Conservation (phyloP, 257 asterid genomes). For the Nicotiana sylvestris region DNA sequence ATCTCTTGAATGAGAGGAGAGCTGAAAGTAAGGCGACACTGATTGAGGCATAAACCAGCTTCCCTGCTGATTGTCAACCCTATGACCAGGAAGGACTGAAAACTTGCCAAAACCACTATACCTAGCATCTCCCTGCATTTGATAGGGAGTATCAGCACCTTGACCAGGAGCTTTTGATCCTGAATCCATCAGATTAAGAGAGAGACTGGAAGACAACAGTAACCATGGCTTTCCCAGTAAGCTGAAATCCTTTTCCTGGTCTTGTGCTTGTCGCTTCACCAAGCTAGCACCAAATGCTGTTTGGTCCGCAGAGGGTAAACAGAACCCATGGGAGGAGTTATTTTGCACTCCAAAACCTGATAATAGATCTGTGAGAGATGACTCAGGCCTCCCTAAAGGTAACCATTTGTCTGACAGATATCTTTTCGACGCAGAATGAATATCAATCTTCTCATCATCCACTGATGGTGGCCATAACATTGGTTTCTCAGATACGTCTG, state of each 20-base stretch:
- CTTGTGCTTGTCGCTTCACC: slow-evolving; percentile 43
- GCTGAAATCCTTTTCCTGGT: slow-evolving; percentile 51
- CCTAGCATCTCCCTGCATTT: slow-evolving; percentile 44
- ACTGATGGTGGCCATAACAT: slow-evolving; percentile 43
- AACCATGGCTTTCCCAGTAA: slow-evolving; percentile 56
- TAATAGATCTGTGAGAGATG: slow-evolving; percentile 66
- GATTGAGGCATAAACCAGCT: slow-evolving; percentile 84
- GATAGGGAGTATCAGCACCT: slow-evolving; percentile 37
- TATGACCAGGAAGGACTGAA: slow-evolving; percentile 43
- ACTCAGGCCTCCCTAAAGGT: slow-evolving; percentile 61
- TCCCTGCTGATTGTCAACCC: slow-evolving; percentile 48
- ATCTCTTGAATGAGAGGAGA: slow-evolving; percentile 57
- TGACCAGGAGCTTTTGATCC: slow-evolving; percentile 38
- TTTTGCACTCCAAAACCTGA: slow-evolving; percentile 74
- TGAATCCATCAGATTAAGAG: slow-evolving; percentile 70
- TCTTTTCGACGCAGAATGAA: slow-evolving; percentile 46
- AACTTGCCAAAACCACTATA: slow-evolving; percentile 45
- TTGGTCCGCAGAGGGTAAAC: slow-evolving; percentile 41
- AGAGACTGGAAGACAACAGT: slow-evolving; percentile 46
- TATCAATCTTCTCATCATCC: slow-evolving; percentile 55
- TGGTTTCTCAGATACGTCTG: slow-evolving; percentile 66
- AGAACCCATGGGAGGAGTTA: slow-evolving; percentile 42
- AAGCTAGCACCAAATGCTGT: slow-evolving; percentile 16
- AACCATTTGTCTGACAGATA: slow-evolving; percentile 53
- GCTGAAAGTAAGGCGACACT: slow-evolving; percentile 50